phyloP scores from a whole-genome alignment of 257 asterid species.

The Fraxinus excelsior region DNA sequence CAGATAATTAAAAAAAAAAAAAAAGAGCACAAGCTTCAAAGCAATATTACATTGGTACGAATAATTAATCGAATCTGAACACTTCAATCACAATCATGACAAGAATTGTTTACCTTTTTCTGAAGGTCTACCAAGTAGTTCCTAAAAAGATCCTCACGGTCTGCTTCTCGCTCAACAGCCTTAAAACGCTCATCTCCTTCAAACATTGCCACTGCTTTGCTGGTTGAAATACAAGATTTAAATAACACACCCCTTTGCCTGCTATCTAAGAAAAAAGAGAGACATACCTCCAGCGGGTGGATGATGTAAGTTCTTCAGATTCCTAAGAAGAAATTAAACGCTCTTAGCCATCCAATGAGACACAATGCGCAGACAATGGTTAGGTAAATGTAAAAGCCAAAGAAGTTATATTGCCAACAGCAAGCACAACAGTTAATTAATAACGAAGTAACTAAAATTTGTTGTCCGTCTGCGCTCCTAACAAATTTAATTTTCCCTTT shows the following conservation, averaged over 20 bases:
- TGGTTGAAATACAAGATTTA: slow-evolving; percentile 38
- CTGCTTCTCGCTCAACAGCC: slow-evolving; percentile 89
- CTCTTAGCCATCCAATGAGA: slow-evolving; percentile 22
- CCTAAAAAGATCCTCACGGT: slow-evolving; percentile 95
- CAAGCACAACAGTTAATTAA: slow-evolving; percentile 12
- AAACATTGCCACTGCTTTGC: slow-evolving; percentile 91
- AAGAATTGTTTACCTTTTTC: slow-evolving; percentile 59
- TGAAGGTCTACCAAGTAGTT: slow-evolving; percentile 88
- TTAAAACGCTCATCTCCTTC: slow-evolving; percentile 95
- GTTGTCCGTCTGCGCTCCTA: not conserved
- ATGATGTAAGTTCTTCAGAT: slow-evolving; percentile 87
- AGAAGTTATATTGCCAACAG: not conserved
- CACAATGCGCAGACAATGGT: not conserved
- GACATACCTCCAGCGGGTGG: slow-evolving; percentile 89
- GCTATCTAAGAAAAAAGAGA: slow-evolving; percentile 18
- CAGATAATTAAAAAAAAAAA: too few relatives aligned
- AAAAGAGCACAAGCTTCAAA: not conserved
- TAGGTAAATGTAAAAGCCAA: not conserved
- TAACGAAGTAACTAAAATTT: not conserved
- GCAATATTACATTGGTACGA: not conserved
- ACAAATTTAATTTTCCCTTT: not conserved
- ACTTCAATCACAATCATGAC: not conserved
- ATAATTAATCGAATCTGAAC: not conserved
- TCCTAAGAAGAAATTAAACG: slow-evolving; percentile 55
- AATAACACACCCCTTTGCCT: slow-evolving; percentile 15